phyloP scores from a whole-genome alignment of 1,284 basidiomycete genomes.

The Hymenochaete sp. region DNA sequence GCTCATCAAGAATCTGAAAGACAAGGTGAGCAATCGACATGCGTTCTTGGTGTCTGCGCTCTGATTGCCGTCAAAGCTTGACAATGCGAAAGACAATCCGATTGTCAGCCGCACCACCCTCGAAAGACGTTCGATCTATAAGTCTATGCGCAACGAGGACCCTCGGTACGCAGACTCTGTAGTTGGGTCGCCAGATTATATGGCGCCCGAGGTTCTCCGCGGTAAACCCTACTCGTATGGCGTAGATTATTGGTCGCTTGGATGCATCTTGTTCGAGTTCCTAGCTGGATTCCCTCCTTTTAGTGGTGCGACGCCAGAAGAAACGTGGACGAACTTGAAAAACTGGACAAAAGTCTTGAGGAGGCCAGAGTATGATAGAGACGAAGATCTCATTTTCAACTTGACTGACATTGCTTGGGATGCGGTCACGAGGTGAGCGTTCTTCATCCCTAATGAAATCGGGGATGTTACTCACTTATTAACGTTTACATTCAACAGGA shows the following conservation, averaged over 20 bases:
- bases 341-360: slow-evolving; percentile 93
- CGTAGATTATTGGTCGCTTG: slow-evolving; percentile 98
- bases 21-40: slow-evolving; percentile 52
- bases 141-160: slow-evolving; percentile 85
- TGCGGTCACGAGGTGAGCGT: slow-evolving; percentile 73
- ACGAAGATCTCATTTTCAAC: slow-evolving; percentile 97
- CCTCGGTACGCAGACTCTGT: slow-evolving; percentile 96
- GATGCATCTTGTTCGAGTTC: slow-evolving; percentile 98
- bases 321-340: slow-evolving; percentile 99
- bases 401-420: slow-evolving; percentile 93
- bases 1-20: slow-evolving; percentile 89
- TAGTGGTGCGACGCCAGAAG: slow-evolving; percentile 90
- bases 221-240: slow-evolving; percentile 93
- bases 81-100: slow-evolving; percentile 93
- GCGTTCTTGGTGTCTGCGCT: not conserved
- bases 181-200: slow-evolving; percentile 97
- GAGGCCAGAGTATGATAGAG: slow-evolving; percentile 90
- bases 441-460: not conserved
- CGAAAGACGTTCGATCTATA: slow-evolving; percentile 92
- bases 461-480: too few relatives aligned
- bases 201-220: slow-evolving; percentile 89
- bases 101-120: slow-evolving; percentile 88
- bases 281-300: slow-evolving; percentile 97
- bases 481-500: slow-evolving; percentile 16
- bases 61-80: slow-evolving; percentile 48